Base-by-base conservation (phyloP, 2,329 filamentous ascomycete species). In the Venturia carpophila region DNA sequence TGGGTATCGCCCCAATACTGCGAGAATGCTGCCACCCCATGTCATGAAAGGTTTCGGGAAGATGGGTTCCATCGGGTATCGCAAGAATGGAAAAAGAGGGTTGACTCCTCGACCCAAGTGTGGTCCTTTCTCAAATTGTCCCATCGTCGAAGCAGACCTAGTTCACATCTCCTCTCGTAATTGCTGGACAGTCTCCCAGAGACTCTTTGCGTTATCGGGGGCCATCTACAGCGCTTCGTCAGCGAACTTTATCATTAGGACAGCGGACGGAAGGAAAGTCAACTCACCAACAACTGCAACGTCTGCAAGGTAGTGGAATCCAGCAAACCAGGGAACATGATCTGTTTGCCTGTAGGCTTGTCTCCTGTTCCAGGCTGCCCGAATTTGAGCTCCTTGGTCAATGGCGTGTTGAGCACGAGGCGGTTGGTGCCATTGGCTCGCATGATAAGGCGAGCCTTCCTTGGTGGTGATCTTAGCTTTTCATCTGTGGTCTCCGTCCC, bases 401-500 rank as follows among this genome's bases (percentile, higher is more conserved):
- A 17, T 0, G 87, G 85, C 0, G 89, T 91, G 77, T 97, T 97
- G 62, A 97, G 80, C 67, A 96, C 87, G 64, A 97, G 86, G 27
- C 91, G 85, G 71, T 92, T 87, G 0, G 91, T 94, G 67, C 92
- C 91, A 71, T 97, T 92, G 69, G 95, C 91, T 21, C 93, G 88
- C 86, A 97, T 92, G 67, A 97, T 84, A 69, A 97, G 84, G 52
- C 93, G 88, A 30, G 88, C 83, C 67, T 79, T 80, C 34, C 60
- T 65, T 6, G 27, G 24, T 45, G 75, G 75, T 63, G 74, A 82
- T 65, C 65, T 84, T 67, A 69, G 75, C 24, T 70, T 69, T 17
- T 73, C 69, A 24, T 72, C 69, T 13, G 73, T 74, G 1, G 79
- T 81, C 21, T 76, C 76, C 27, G 71, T 68, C 15, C 85, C 80